Evolutionary conservation across 129 eudicot species (phyloP).

Genomic region (Glebionis coronaria): DNA sequence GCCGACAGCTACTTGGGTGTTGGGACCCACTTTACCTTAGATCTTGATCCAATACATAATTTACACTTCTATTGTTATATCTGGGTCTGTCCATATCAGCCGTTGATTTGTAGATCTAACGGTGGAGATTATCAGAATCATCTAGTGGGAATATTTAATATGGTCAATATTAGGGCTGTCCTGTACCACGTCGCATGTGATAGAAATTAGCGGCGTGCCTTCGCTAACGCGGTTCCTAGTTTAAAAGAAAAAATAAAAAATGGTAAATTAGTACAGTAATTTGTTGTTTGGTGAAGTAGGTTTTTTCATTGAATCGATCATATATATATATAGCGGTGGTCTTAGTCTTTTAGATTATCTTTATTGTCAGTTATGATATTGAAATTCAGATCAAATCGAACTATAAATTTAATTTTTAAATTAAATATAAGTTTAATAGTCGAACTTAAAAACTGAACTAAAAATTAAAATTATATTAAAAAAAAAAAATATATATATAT

Average conservation of each 20-base stretch:
- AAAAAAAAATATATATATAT: no score
- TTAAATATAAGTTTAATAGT: no score
- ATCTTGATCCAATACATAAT: conserved; percentile 27
- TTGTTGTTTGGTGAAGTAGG: no score
- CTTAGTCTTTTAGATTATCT: no score
- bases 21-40: conserved; percentile 28
- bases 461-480: no score
- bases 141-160: conserved; percentile 28
- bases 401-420: no score
- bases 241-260: not conserved
- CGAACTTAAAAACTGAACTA: no score
- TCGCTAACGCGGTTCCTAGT: conserved; percentile 22
- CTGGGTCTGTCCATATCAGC: not conserved
- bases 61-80: not conserved
- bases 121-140: conserved; percentile 18
- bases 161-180: conserved; percentile 32
- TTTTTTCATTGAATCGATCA: no score
- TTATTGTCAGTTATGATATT: no score
- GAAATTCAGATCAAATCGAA: no score
- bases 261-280: no score
- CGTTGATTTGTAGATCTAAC: conserved; percentile 29
- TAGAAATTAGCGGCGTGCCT: conserved; percentile 2
- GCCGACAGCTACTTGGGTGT: conserved; percentile 33
- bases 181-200: conserved; percentile 35
- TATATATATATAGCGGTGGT: no score